A percentile compares a stretch with the other conserved stretches of the same genome.
These are phyloP conservation scores for Pneumocystis sp. DNA, from an alignment of 1,139 yeast genomes.

Conservation along the genomic window DNA sequence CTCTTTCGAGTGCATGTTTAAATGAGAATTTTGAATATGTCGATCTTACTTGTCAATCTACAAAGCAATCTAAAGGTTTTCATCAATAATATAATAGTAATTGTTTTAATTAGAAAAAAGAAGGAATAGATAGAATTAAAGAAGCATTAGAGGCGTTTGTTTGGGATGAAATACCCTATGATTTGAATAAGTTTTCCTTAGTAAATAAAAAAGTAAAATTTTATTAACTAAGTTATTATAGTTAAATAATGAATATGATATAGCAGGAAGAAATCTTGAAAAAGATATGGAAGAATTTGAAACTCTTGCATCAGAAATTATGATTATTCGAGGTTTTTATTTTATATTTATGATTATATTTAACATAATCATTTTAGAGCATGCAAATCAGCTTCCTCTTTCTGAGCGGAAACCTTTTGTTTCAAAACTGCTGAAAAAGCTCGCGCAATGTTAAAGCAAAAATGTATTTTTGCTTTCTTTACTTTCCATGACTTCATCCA, in stretches of 20 bases:
- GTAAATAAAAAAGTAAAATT: background rate
- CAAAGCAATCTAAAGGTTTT: slow-evolving; percentile 5
- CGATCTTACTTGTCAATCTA: slow-evolving; percentile 3
- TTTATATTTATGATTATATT: background rate
- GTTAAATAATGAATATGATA: background rate
- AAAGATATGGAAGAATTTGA: background rate
- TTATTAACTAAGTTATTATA: background rate
- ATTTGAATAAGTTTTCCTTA: background rate
- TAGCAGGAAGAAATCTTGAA: background rate
- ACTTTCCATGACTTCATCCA: background rate
- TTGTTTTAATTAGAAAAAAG: background rate
- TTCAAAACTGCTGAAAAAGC: background rate
- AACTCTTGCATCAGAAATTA: background rate
- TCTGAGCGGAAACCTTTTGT: background rate
- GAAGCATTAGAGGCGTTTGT: slow-evolving; percentile 8
- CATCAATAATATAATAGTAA: background rate
- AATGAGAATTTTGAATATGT: slow-evolving; percentile 10
- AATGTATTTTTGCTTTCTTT: background rate
- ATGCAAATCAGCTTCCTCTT: background rate
- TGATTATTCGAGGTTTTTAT: background rate
- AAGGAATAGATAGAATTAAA: slow-evolving; percentile 7
- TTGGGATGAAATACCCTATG: slow-evolving; percentile 3
- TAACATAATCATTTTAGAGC: background rate
- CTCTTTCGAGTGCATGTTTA: slow-evolving; percentile 5
- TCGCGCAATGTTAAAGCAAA: background rate